phyloP scores from a whole-genome alignment of 2,329 filamentous ascomycete species.

The Sordariomycetes sp. region DNA sequence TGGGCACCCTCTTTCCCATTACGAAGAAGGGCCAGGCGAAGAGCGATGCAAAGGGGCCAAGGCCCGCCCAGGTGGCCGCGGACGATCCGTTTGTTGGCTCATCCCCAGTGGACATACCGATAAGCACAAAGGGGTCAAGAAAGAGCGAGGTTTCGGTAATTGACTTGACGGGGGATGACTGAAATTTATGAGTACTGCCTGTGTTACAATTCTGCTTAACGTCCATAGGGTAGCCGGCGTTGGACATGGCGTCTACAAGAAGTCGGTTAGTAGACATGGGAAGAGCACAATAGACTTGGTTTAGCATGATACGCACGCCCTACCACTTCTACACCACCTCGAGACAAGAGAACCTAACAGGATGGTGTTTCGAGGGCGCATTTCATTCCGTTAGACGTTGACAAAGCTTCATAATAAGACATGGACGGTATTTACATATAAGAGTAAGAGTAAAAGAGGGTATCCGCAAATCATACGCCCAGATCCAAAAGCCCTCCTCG shows the following conservation, averaged over 20 bases:
- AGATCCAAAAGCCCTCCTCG: not conserved
- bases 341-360: not conserved
- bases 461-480: not conserved
- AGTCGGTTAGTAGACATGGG: not conserved
- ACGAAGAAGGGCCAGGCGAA: not conserved
- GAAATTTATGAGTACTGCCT: not conserved
- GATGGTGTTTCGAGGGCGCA: too few relatives aligned
- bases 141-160: constrained; percentile 1
- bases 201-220: not conserved
- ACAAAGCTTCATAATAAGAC: not conserved
- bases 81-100: not conserved
- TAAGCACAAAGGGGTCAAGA: not conserved
- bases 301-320: not conserved
- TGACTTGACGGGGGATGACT: constrained; percentile 5
- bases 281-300: not conserved
- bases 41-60: not conserved
- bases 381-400: too few relatives aligned
- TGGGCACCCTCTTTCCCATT: not conserved
- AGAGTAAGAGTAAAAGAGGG: not conserved
- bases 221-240: not conserved
- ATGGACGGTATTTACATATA: not conserved
- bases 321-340: not conserved
- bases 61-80: not conserved
- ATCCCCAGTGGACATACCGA: not conserved
- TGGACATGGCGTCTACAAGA: not conserved